Evolutionary conservation across 2,329 filamentous ascomycete genomes (phyloP), one percentile per base, ranked within the genome.

Genomic region (Aureobasidium vineae): DNA sequence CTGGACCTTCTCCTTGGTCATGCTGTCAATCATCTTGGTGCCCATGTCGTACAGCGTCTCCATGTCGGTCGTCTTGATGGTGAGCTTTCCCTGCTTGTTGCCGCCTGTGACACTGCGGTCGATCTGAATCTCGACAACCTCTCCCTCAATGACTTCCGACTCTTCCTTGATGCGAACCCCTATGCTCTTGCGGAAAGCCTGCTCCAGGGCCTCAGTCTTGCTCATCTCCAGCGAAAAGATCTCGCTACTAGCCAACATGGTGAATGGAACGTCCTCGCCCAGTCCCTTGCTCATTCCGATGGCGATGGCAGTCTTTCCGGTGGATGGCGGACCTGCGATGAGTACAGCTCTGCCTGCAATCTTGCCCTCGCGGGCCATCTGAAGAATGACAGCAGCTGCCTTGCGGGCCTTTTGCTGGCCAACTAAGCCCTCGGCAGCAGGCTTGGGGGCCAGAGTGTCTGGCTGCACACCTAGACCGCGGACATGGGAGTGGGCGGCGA

Each of bases 21-120:
- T 97, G 70, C 92, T 92, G 76, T 99, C 95, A 71, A 99, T 99
- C 95, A 99, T 98, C 81, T 98, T 98, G 71, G 90, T 94, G 70
- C 95, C 95, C 93, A 99, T 97, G 75, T 99, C 95, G 81, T 98
- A 99, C 71, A 99, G 91, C 15, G 95, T 97, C 80, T 99, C 95
- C 95, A 99, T 99, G 78, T 99, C 95, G 67, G 94, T 98, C 13
- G 95, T 99, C 82, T 99, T 99, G 82, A 99, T 97, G 23, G 95
- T 99, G 70, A 99, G 88, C 80, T 99, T 99, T 75, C 95, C 95
- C 83, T 97, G 94, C 84, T 98, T 99, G 75, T 95, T 96, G 71
- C 90, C 91, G 57, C 95, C 95, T 16, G 95, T 98, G 65, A 99
- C 92, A 74, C 93, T 97, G 71, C 95, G 87, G 79, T 99, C 95